Conservation (phyloP, 2,329 filamentous ascomycete genomes). For the Calonectria fujianensis region DNA sequence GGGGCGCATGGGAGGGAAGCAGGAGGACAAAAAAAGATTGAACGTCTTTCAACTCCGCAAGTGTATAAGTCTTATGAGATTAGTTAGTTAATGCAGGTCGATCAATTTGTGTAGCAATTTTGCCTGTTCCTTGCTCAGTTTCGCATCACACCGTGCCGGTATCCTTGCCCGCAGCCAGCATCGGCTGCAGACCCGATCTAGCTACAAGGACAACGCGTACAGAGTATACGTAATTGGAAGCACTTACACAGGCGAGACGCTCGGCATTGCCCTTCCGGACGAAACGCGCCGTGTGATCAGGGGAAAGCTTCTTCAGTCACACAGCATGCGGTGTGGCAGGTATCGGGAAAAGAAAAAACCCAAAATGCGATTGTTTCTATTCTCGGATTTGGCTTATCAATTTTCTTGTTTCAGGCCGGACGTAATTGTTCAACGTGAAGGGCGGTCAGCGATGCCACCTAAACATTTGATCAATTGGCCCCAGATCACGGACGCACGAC, state of each 20-base stretch:
- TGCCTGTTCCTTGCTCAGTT: background rate
- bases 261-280: background rate
- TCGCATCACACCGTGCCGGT: background rate
- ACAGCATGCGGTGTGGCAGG: background rate
- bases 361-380: constrained; percentile 7
- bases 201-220: constrained; percentile 12
- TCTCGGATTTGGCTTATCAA: constrained; percentile 1
- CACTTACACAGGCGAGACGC: background rate
- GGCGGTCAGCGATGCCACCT: background rate
- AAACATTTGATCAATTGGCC: background rate
- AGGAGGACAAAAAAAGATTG: background rate
- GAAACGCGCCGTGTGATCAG: background rate
- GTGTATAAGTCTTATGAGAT: background rate
- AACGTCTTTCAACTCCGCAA: background rate
- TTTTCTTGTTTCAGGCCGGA: background rate
- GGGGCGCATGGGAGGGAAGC: background rate
- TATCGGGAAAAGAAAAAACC: background rate
- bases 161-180: background rate
- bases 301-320: background rate
- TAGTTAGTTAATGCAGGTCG: background rate
- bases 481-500: background rate
- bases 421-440: background rate
- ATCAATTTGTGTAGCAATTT: constrained; percentile 15
- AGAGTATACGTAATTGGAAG: constrained; percentile 3
- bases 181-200: background rate